Base-by-base conservation (phyloP, 345 rosid species). In the Lepidium africanum region DNA sequence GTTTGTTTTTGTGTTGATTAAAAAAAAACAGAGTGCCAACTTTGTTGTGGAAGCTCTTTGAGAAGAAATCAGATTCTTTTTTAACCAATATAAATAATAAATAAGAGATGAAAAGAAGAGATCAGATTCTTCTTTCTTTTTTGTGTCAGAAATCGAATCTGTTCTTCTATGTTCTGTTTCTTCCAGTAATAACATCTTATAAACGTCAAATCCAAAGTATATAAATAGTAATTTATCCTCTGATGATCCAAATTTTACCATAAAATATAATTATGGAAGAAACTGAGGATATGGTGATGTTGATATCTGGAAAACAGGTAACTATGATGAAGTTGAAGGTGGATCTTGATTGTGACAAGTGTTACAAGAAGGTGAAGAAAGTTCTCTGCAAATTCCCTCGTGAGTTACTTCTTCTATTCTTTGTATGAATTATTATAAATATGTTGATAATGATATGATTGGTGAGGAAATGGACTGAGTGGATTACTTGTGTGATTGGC, bases 351-450 rank as follows among this genome's bases (percentile, higher is more conserved):
- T 93, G 98, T 55, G 15, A 39, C 3, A 77, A 80, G 60, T 93
- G 98, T 78, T 76, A 68, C 81, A 77, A 56, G 82, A 90, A 88
- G 76, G 90, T 92, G 55, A 92, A 85, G 86, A 84, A 81, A 61
- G 63, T 85, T 14, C 92, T 92, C 9, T 83, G 87, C 63, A 71
- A 77, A 70, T 76, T 77, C 50, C 95, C 92, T 75, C 84, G 96
- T 92, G 78, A 87, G 96, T 83, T 16, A 36, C 39, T 39, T n/a
- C 19, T 38, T n/a, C 19, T 38, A 3, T n/a, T 1, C 32, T 1
- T 10, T 17, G 21, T 38, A 9, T 72, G n/a, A 38, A 10, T 59
- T 10, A 6, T 10, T 10, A 10, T 59, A 7, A 4, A 7, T 10
- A 4, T 38, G 16, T 10, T 19, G 23, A 9, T 36, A 8, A 5